Evolutionary conservation across 345 rosid species (phyloP), one percentile per base, ranked within the genome.

Genomic region (Aurinia saxatilis): DNA sequence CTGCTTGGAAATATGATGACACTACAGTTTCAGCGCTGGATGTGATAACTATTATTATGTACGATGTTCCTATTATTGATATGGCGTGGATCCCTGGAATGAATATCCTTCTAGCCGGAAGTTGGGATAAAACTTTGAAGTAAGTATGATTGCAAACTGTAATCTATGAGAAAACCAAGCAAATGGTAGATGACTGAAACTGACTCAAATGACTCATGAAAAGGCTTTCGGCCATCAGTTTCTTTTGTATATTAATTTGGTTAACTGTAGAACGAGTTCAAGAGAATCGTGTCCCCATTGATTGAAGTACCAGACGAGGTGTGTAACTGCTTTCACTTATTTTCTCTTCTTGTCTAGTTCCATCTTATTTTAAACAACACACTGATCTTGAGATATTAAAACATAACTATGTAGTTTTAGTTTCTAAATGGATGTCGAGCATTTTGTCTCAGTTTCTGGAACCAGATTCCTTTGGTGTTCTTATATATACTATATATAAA

Each of bases 1-100:
- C 97, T 25, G 44, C 97, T 37, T 93, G 97, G 95, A 93, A 93
- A 81, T 97, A 90, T 73, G 99, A 93, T 81, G 99, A 97, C 54
- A 85, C 86, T 16, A 78, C 99, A 2, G 92, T 90, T 90, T 93
- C 67, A 80, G 85, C 45, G 99, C 93, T 7, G 98, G 99, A 10
- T 95, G 99, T 52, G 98, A 95, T 75, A 55, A 90, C 96, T 68
- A 82, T 95, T 44, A 96, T 93, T 23, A 85, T 88, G 91, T 97
- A 95, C 64, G 97, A 95, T 47, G 95, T 84, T 5, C 93, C 99
- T 13, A 67, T 95, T 55, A 77, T 67, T 66, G 95, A 85, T 59
- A 48, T 95, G 54, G 87, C 96, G 14, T 95, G 99, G 99, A 84
- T 95, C 74, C 88, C 96, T 0, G 97, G 83, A 72, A 84, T 95